Evolutionary conservation across 2,329 filamentous ascomycete species (phyloP).

Genomic region (Neofusicoccum cordaticola): DNA sequence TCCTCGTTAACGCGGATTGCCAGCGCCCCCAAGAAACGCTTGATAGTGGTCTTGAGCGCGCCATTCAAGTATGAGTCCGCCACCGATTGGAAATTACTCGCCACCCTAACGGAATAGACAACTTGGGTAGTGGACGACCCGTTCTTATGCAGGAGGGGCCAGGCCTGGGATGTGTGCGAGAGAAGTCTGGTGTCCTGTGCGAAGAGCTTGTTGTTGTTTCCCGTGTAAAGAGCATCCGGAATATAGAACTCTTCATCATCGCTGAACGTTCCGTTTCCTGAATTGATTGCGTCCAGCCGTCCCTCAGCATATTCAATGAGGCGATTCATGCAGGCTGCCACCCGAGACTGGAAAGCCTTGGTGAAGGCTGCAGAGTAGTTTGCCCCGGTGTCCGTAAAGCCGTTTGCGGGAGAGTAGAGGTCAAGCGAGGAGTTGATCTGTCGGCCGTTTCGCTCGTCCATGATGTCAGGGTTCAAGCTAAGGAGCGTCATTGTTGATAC

Average conservation of each 20-base stretch:
- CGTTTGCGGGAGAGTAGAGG: not conserved
- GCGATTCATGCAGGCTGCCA: conserved; percentile 19
- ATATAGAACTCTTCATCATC: conserved; percentile 24
- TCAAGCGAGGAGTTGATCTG: not conserved
- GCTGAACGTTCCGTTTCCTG: conserved; percentile 16
- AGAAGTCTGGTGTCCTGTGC: conserved; percentile 22
- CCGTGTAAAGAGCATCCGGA: conserved; percentile 20
- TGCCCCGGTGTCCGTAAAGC: not conserved
- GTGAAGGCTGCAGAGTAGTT: conserved; percentile 21
- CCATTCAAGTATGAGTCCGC: not conserved
- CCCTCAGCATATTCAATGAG: conserved; percentile 16
- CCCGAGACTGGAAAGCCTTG: conserved; percentile 14
- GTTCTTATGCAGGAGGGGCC: conserved; percentile 24
- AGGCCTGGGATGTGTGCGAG: conserved; percentile 21
- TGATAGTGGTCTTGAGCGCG: not conserved
- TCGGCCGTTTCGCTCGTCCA: not conserved
- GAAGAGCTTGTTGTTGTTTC: conserved; percentile 24
- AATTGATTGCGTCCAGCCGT: conserved; percentile 16
- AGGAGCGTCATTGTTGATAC: not conserved
- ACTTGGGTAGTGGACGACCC: conserved; percentile 20
- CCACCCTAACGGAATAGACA: conserved; percentile 20
- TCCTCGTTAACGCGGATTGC: not conserved
- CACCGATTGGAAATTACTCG: not conserved
- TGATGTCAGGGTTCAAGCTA: not conserved
- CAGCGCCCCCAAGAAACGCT: not conserved